Base-by-base conservation (phyloP, 768 basidiomycete species). In the Amyloporia xantha region DNA sequence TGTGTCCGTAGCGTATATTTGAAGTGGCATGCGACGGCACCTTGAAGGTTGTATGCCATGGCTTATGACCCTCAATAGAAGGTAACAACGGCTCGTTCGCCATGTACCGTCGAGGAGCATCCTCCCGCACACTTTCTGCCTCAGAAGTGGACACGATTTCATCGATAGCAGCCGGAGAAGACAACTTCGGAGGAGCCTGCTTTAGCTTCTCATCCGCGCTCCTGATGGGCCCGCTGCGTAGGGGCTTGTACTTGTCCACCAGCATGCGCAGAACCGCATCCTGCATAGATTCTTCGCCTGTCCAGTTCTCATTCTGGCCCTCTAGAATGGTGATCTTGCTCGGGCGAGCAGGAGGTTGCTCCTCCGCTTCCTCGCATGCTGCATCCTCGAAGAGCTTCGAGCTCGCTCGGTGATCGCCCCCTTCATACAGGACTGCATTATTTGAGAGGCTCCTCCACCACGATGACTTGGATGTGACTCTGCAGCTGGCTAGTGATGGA, bases 181-280 rank as follows among this genome's bases (percentile, higher is more conserved):
- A 61, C 38, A 79, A 58, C 28, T 59, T 67, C 4, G 77, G 76
- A 1, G 73, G 74, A 1, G 68, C 62, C 38, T 71, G 66, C 62
- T 74, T 81, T 44, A 87, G 55, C 62, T 81, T 86, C 60, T 86
- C 70, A 44, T 89, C 85, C 5, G 85, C 84, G 1, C 76, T 72
- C 52, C 70, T 65, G 37, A 86, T 74, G 10, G 67, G 62, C 7
- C 79, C 81, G 7, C 70, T 75, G n/a, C 86, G 74, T 27, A 91
- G 65, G 1, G 90, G 88, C 64, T 86, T 91, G 70, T 91, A 83
- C 61, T 88, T 86, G 70, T 92, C 90, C 27, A 91, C 74, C 4
- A 92, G 74, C 87, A 94, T 92, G 19, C 89, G 77, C 15, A 90
- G 70, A 1, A 92, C 82, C 0, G 81, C 76, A 66, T 87, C 82